These are phyloP conservation scores for Jatropha curcas DNA, from an alignment of 345 rosid species.

Conservation along the genomic window DNA sequence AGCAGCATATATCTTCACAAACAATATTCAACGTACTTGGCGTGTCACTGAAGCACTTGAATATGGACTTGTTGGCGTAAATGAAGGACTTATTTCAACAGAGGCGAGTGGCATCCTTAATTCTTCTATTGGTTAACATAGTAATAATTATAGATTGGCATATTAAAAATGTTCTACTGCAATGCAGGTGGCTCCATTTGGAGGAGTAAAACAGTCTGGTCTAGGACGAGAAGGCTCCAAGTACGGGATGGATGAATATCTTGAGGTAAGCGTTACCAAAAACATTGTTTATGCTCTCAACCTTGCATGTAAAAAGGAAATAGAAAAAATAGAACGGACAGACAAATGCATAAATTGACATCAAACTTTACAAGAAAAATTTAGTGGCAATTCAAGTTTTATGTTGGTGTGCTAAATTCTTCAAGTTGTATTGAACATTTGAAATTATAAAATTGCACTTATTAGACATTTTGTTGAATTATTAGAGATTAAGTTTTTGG, in stretches of 20 bases:
- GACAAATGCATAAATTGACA: too few relatives aligned
- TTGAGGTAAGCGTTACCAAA: slow-evolving; percentile 52
- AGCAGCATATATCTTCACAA: slow-evolving; percentile 93
- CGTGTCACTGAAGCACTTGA: slow-evolving; percentile 93
- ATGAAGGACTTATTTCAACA: slow-evolving; percentile 91
- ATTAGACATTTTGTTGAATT: too few relatives aligned
- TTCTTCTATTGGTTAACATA: neutral
- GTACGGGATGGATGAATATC: slow-evolving; percentile 93
- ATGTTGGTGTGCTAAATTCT: too few relatives aligned
- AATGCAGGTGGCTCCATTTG: slow-evolving; percentile 93
- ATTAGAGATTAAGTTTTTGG: too few relatives aligned
- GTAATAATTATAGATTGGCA: slow-evolving; percentile 13
- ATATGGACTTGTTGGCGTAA: slow-evolving; percentile 85
- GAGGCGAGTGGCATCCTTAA: slow-evolving; percentile 51
- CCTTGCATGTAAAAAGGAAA: neutral
- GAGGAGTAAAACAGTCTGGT: slow-evolving; percentile 93
- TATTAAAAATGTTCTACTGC: neutral
- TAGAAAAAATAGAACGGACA: too few relatives aligned
- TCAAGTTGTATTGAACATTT: too few relatives aligned
- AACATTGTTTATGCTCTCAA: neutral
- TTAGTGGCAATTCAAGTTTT: too few relatives aligned
- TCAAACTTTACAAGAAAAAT: too few relatives aligned
- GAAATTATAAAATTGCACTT: too few relatives aligned
- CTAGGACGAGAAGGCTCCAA: slow-evolving; percentile 98
- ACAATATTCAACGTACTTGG: slow-evolving; percentile 83